phyloP scores from a whole-genome alignment of 2,329 filamentous ascomycete species.

The Phialemonium atrogriseum region DNA sequence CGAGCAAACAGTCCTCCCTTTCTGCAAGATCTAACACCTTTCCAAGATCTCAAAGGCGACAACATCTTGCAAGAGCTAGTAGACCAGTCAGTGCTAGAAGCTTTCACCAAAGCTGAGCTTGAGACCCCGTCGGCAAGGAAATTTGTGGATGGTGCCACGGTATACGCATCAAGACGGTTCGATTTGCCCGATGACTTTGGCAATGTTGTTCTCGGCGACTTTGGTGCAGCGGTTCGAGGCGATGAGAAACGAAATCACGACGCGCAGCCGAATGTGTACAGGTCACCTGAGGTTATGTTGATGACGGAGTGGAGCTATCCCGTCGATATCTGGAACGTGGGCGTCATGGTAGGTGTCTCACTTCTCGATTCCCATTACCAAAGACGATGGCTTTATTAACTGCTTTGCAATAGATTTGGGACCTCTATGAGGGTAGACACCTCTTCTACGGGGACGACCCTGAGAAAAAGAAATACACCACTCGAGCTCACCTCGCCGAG shows the following conservation, averaged over 20 bases:
- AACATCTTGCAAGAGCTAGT: slow-evolving; percentile 25
- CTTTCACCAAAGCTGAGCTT: slow-evolving; percentile 24
- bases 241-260: slow-evolving; percentile 18
- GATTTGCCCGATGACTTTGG: slow-evolving; percentile 22
- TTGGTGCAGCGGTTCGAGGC: slow-evolving; percentile 23
- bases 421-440: slow-evolving; percentile 23
- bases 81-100: slow-evolving; percentile 24
- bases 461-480: slow-evolving; percentile 27
- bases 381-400: slow-evolving; percentile 1
- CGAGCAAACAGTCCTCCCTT: background rate
- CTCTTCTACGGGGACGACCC: slow-evolving; percentile 29
- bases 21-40: background rate
- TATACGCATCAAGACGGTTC: slow-evolving; percentile 27
- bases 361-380: slow-evolving; percentile 1
- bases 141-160: slow-evolving; percentile 17
- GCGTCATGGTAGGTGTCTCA: slow-evolving; percentile 24
- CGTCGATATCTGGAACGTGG: slow-evolving; percentile 29
- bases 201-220: slow-evolving; percentile 23
- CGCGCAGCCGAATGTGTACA: slow-evolving; percentile 24
- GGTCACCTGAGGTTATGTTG: slow-evolving; percentile 28
- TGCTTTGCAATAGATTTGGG: slow-evolving; percentile 21
- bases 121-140: slow-evolving; percentile 27
- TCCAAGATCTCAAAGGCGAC: slow-evolving; percentile 30
- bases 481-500: slow-evolving; percentile 37
- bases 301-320: slow-evolving; percentile 23